Evolutionary conservation across 805 yeast species (phyloP), one percentile per base, ranked within the genome.

Genomic region (Ogataea ganodermae): DNA sequence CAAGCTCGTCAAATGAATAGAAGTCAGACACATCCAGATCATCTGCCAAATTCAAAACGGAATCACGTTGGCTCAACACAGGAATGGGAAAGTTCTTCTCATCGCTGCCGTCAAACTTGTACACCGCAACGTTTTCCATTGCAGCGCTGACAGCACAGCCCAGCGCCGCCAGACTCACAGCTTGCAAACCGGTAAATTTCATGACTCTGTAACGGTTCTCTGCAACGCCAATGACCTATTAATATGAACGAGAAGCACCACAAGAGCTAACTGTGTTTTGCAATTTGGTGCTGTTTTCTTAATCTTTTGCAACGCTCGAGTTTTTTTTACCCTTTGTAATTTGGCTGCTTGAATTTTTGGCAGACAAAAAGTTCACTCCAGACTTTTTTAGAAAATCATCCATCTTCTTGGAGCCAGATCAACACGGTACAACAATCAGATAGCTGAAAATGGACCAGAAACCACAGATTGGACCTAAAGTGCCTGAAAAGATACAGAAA

Each of bases 41-140:
- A 53, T 76, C 79, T 31, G 79, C 74, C 51, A 78, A 68, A 55
- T 72, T 74, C 46, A 70, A 58, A 26, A 69, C 59, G 2, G 78
- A 73, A 42, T 71, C 72, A 21, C 59, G 42, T 26, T 54, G 58
- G 7, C 61, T 52, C 24, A 66, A 48, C 9, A 53, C 39, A 12
- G 39, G 30, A 30, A 21, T 16, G 10, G 26, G 23, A 22, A 22
- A 35, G 13, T 42, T n/a, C 4, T 42, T 42, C 27, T 26, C 24
- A 9, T 8, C 18, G 30, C 16, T 21, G 21, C 47, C 51, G 21
- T 49, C 49, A 37, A 54, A 49, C 35, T 52, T 58, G 48, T 37
- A 63, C 31, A 64, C 64, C 6, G 67, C 65, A n/a, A 54, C 60
- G 28, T 58, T 50, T 27, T 60, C 60, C 35, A 50, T 44, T 12